Evolutionary conservation across 805 yeast species (phyloP), one percentile per base, ranked within the genome.

Genomic region (Yamadazyma ubonensis): DNA sequence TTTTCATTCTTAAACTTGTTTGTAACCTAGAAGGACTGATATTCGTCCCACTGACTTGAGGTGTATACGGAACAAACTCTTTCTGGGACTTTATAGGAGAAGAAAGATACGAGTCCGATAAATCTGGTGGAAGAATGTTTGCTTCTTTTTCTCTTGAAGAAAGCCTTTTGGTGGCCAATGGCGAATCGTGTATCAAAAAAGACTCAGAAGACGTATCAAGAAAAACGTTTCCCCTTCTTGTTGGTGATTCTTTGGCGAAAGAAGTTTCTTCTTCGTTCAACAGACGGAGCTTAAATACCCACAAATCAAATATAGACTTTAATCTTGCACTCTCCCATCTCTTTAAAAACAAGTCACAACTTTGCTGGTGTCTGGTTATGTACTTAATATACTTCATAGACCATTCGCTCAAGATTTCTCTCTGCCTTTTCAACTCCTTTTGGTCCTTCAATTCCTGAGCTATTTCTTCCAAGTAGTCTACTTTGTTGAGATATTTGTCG

Each of bases 21-120:
- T 63, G 70, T 12, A 67, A 50, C 27, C 61, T 58, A 4, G 64
- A 52, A 2, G 71, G 71, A 36, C 70, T 64, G 8, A 54, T 49
- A 22, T 65, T 49, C 10, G 52, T 41, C 2, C 45, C 39, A 7
- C 42, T 36, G 2, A 41, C 33, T 11, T 18, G 20, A 3, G 68
- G 64, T 2, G 69, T 63, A 3, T 30, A 27, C 45, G 43, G 46
- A 6, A 39, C 36, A 2, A 25, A 12, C 3, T 17, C 9, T 7
- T 40, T 49, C 27, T 55, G 58, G 37, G 49, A 53, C 33, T 67
- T 66, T 17, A 65, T 49, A 2, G 73, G 72, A 1, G 72, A 65
- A 29, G 46, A 43, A 33, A 66, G 52, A 39, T 65, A 63, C 33
- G 61, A 59, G 3, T 45, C 40, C 35, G 44, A 36, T 20, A 29